A percentile compares a stretch with the other conserved stretches of the same genome.
These are phyloP conservation scores for Spergularia azorica DNA, from an alignment of 179 eudicot genomes.

Conservation along the genomic window DNA sequence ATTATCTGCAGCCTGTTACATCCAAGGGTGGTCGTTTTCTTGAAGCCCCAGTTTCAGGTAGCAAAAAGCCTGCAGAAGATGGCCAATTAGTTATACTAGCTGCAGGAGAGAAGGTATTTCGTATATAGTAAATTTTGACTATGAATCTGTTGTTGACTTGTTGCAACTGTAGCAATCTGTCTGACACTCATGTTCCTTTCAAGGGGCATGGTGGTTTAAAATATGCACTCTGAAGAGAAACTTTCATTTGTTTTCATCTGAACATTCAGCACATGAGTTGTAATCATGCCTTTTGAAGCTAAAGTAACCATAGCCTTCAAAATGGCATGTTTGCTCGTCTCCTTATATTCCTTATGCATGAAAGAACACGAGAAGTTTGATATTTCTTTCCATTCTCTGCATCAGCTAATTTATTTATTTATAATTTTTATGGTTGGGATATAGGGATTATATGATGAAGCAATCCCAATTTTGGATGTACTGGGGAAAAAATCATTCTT, in stretches of 20 bases:
- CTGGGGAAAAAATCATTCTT: constrained; percentile 94
- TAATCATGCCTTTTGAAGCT: neutral
- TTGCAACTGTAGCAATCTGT: neutral
- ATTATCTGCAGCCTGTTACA: constrained; percentile 59
- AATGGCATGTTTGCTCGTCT: neutral
- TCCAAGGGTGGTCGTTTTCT: constrained; percentile 86
- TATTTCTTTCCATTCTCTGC: neutral
- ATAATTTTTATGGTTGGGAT: constrained; percentile 11
- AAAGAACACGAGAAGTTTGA: neutral
- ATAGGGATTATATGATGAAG: constrained; percentile 80
- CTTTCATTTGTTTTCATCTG: neutral
- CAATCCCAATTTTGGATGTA: constrained; percentile 79
- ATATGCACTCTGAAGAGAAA: neutral
- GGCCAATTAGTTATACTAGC: constrained; percentile 96
- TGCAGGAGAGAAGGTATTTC: constrained; percentile 83
- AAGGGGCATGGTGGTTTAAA: neutral
- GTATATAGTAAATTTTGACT: neutral
- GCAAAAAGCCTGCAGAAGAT: constrained; percentile 99
- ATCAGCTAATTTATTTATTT: neutral
- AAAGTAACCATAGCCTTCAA: neutral
- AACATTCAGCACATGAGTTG: neutral
- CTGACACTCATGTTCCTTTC: neutral
- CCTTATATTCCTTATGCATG: neutral
- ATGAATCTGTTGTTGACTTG: neutral
- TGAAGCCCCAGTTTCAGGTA: constrained; percentile 98